These are phyloP conservation scores for Gracilaria domingensis DNA, from an alignment of 23 red algal genomes.

Conservation along the genomic window DNA sequence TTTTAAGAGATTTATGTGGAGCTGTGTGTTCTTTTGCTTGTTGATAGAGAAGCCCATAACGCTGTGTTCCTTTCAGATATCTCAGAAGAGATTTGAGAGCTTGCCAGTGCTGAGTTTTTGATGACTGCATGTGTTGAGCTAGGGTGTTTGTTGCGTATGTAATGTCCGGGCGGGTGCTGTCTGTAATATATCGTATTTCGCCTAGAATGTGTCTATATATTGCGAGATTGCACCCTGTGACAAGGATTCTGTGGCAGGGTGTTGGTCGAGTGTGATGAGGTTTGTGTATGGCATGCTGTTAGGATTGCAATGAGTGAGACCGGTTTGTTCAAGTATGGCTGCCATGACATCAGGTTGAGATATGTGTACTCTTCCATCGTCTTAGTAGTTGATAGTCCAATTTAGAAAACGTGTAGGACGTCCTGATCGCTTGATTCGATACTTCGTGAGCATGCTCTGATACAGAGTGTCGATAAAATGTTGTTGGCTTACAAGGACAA, in stretches of 20 bases:
- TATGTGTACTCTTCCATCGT: background rate
- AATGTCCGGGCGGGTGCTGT: constrained; percentile 22
- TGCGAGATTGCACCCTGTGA: no score
- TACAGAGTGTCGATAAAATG: constrained; percentile 1
- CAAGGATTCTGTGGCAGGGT: background rate
- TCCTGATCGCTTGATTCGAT: constrained; percentile 10
- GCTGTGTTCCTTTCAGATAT: background rate
- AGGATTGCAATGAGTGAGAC: background rate
- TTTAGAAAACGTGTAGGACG: background rate
- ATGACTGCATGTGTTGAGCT: background rate
- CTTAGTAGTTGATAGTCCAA: background rate
- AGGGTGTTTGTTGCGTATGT: background rate
- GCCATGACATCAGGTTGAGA: constrained; percentile 22
- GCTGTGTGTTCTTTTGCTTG: background rate
- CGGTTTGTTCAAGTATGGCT: background rate
- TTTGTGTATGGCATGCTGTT: background rate
- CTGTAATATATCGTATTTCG: constrained; percentile 16
- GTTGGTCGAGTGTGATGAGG: background rate
- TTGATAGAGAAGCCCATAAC: background rate
- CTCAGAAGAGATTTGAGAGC: no score
- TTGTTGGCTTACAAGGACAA: background rate
- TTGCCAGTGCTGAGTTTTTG: background rate
- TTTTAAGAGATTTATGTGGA: background rate
- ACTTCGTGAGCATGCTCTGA: background rate
- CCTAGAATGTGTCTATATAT: constrained; percentile 33